Evolutionary conservation across 2,329 filamentous ascomycete genomes (phyloP).

Genomic region (Sporothrix luriei): DNA sequence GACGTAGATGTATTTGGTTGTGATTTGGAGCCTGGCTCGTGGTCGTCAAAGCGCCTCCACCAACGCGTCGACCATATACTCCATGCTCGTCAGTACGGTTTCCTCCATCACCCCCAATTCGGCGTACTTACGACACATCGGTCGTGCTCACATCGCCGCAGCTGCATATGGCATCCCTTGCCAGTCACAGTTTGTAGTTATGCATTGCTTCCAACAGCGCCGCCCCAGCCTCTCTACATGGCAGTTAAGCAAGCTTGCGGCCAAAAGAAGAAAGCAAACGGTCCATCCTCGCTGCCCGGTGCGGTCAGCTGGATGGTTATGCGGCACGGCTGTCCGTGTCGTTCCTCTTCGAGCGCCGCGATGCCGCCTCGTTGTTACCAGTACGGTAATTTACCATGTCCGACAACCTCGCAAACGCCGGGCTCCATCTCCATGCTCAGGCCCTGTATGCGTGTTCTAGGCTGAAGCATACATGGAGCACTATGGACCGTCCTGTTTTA

Average conservation of each 20-base stretch:
- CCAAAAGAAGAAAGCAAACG: background rate
- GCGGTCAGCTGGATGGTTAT: too few relatives aligned
- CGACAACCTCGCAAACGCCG: too few relatives aligned
- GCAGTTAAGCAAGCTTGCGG: background rate
- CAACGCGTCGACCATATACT: too few relatives aligned
- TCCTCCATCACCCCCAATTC: background rate
- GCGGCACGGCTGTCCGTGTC: background rate
- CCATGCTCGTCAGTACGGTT: background rate
- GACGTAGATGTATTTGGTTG: too few relatives aligned
- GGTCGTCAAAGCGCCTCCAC: too few relatives aligned
- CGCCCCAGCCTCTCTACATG: background rate
- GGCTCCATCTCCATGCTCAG: background rate
- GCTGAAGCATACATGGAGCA: background rate
- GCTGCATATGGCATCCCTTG: conserved; percentile 3
- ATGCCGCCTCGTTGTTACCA: too few relatives aligned
- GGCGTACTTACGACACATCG: background rate
- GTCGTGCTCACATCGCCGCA: too few relatives aligned
- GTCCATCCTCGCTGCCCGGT: background rate
- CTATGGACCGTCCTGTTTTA: background rate
- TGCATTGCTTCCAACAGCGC: too few relatives aligned
- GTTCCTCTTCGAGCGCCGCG: background rate
- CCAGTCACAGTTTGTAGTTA: background rate
- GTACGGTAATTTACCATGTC: too few relatives aligned
- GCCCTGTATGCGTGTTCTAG: background rate
- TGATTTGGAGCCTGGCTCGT: too few relatives aligned